Evolutionary conservation across 768 basidiomycete genomes (phyloP).

Genomic region (Sarcodon sp.): DNA sequence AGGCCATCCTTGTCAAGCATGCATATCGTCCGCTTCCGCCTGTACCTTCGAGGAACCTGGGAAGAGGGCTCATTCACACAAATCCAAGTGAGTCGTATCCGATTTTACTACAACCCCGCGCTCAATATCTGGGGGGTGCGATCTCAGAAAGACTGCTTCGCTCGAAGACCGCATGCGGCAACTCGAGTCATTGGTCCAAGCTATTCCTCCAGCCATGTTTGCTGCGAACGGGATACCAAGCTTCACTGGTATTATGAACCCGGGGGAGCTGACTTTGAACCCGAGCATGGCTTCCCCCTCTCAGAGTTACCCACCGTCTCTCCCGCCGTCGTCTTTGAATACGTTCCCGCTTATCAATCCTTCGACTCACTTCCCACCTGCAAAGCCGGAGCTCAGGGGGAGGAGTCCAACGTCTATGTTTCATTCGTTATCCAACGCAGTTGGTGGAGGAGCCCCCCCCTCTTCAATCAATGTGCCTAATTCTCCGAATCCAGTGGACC

Average conservation of each 20-base stretch:
- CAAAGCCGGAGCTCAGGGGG: constrained; percentile 30
- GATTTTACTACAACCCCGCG: constrained; percentile 2
- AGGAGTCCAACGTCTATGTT: constrained; percentile 33
- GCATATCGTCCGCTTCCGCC: constrained; percentile 67
- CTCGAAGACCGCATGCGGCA: constrained; percentile 86
- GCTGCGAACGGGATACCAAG: constrained; percentile 36
- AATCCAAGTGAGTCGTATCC: constrained; percentile 56
- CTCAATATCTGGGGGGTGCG: not conserved
- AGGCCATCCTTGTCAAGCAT: constrained; percentile 82
- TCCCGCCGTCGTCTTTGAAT: constrained; percentile 70
- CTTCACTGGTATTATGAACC: constrained; percentile 18
- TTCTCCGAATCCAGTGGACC: constrained; percentile 20
- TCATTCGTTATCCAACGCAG: constrained; percentile 16
- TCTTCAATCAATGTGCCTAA: not conserved
- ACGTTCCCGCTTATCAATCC: constrained; percentile 73
- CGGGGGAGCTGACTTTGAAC: constrained; percentile 16
- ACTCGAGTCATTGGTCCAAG: constrained; percentile 72
- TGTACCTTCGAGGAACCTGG: constrained; percentile 85
- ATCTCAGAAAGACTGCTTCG: constrained; percentile 58
- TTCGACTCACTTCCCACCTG: constrained; percentile 57
- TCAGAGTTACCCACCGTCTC: constrained; percentile 35
- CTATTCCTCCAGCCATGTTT: constrained; percentile 74
- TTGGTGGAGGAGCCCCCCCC: constrained; percentile 1
- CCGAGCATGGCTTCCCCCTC: constrained; percentile 27
- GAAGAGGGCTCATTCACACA: constrained; percentile 77